Evolutionary conservation across 441 rosid species (phyloP).

Genomic region (Geranium incanum): DNA sequence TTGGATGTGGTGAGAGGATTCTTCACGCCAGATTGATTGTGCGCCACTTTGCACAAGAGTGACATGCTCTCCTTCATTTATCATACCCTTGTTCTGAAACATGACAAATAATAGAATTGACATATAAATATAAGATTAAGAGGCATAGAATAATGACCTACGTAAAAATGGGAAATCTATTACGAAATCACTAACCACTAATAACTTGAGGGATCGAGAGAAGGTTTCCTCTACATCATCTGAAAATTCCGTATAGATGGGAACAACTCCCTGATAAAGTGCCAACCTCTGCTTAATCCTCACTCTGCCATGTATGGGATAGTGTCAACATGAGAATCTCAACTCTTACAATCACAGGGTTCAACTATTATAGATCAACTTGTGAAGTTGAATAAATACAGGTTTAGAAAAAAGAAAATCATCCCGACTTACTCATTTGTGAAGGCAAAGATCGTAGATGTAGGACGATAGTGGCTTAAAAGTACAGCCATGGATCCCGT

Average conservation of each 20-base stretch:
- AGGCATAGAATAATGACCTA: not conserved
- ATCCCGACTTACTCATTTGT: conserved; percentile 66
- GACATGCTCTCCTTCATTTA: conserved; percentile 57
- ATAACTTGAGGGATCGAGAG: conserved; percentile 53
- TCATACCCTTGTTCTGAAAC: conserved; percentile 51
- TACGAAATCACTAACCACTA: conserved; percentile 39
- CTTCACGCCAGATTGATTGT: conserved; percentile 83
- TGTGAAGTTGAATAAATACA: not conserved
- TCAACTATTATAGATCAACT: not conserved
- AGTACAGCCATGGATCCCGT: conserved; percentile 91
- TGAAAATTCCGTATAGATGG: conserved; percentile 75
- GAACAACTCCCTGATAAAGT: conserved; percentile 82
- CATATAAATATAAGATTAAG: not conserved
- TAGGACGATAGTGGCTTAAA: conserved; percentile 80
- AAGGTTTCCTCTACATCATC: conserved; percentile 88
- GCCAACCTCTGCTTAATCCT: conserved; percentile 80
- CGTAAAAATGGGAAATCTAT: not conserved
- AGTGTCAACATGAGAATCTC: not conserved
- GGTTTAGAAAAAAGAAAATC: not conserved
- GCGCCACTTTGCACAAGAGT: conserved; percentile 93
- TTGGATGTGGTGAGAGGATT: conserved; percentile 90
- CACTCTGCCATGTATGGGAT: conserved; percentile 40
- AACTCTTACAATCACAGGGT: not conserved
- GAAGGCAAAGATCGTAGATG: conserved; percentile 80
- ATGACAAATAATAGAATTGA: conserved; percentile 12